These are phyloP conservation scores for Neurospora sp. DNA, from an alignment of 495 filamentous ascomycete species.

Conservation along the genomic window DNA sequence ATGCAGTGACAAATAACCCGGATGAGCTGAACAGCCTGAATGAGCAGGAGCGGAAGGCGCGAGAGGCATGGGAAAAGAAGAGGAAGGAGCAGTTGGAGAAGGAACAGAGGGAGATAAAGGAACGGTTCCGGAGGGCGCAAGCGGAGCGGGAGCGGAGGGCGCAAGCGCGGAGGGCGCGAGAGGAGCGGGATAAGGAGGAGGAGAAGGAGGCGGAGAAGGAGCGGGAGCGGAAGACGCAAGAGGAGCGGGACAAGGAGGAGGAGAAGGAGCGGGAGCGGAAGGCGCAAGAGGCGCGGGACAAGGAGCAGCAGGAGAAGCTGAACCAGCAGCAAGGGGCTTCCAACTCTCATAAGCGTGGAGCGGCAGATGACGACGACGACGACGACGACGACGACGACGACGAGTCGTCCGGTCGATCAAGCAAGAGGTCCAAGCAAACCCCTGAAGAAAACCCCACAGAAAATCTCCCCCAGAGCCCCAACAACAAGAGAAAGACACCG, in stretches of 20 bases:
- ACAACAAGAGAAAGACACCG: not conserved
- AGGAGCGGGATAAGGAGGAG: not conserved
- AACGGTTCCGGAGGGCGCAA: not conserved
- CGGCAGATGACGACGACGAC: not conserved
- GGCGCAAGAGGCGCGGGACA: not conserved
- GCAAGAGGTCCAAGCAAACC: not conserved
- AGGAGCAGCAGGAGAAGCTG: not conserved
- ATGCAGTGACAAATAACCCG: not conserved
- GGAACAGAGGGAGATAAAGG: not conserved
- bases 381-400: not conserved
- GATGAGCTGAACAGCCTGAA: not conserved
- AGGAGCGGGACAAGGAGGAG: not conserved
- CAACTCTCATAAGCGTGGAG: not conserved
- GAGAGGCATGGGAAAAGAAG: not conserved
- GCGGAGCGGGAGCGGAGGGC: not conserved
- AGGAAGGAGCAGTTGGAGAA: not conserved
- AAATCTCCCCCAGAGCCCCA: not conserved
- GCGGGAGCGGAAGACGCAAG: not conserved
- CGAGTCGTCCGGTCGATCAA: not conserved
- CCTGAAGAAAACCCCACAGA: not conserved
- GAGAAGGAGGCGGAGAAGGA: not conserved
- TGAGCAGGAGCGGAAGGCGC: not conserved
- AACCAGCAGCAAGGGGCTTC: not conserved
- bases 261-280: not conserved
- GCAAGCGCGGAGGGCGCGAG: not conserved